Evolutionary conservation across 805 yeast genomes (phyloP).

Genomic region (Candida glaebosa): DNA sequence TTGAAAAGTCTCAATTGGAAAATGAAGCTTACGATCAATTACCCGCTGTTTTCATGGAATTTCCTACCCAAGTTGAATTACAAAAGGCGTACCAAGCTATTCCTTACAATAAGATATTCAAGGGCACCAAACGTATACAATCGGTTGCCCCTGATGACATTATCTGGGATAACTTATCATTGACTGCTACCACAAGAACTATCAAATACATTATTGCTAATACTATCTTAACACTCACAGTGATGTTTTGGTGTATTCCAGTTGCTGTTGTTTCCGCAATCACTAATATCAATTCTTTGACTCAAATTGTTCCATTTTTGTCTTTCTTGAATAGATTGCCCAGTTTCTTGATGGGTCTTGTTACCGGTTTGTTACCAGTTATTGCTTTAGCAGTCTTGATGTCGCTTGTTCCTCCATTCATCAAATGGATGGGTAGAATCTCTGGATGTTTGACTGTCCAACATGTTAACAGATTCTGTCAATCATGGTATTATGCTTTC

Average conservation of each 20-base stretch:
- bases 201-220: constrained; percentile 56
- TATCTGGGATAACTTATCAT: constrained; percentile 73
- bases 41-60: constrained; percentile 77
- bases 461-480: constrained; percentile 76
- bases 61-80: constrained; percentile 79
- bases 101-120: constrained; percentile 50
- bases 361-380: constrained; percentile 70
- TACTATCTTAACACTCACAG: constrained; percentile 59
- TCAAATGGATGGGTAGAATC: constrained; percentile 65
- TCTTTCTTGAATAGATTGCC: constrained; percentile 58
- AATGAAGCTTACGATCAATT: constrained; percentile 50
- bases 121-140: constrained; percentile 46
- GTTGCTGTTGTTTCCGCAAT: constrained; percentile 76
- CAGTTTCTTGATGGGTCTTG: constrained; percentile 49
- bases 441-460: constrained; percentile 72
- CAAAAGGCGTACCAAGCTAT: constrained; percentile 87
- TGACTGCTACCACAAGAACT: constrained; percentile 54
- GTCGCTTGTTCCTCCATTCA: constrained; percentile 63
- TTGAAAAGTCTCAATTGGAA: constrained; percentile 53
- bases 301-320: constrained; percentile 49
- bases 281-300: constrained; percentile 63
- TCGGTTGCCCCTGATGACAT: constrained; percentile 80
- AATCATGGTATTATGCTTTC: constrained; percentile 85
- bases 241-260: constrained; percentile 70
- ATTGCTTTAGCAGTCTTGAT: constrained; percentile 61